Evolutionary conservation across 2,329 filamentous ascomycete genomes (phyloP).

Genomic region (Alternaria sp.): DNA sequence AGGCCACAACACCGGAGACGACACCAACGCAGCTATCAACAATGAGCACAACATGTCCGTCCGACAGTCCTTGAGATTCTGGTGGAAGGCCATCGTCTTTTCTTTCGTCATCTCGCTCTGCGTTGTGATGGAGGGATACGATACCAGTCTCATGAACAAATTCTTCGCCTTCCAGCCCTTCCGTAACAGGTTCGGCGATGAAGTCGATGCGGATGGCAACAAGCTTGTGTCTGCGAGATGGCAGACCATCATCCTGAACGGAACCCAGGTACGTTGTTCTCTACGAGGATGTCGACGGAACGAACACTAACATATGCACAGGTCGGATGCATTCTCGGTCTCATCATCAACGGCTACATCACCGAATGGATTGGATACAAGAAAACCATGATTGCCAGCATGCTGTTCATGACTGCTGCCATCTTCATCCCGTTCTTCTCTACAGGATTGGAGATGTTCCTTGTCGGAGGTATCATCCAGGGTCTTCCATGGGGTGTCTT

Average conservation of each 20-base stretch:
- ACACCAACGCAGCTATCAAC: conserved; percentile 41
- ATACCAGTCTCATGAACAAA: conserved; percentile 78
- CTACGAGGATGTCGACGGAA: background rate
- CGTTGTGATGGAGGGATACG: conserved; percentile 89
- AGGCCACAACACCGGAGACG: conserved; percentile 16
- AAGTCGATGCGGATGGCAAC: conserved; percentile 39
- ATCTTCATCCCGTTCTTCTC: conserved; percentile 40
- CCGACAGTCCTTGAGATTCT: conserved; percentile 74
- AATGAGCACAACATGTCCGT: conserved; percentile 60
- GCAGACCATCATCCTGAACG: conserved; percentile 54
- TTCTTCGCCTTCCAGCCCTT: conserved; percentile 64
- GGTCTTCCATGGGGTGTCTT: conserved; percentile 54
- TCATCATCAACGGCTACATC: conserved; percentile 53
- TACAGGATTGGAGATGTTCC: conserved; percentile 59
- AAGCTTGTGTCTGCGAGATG: conserved; percentile 50
- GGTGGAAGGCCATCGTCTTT: conserved; percentile 84
- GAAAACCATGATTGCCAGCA: conserved; percentile 34
- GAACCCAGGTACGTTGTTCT: conserved; percentile 42
- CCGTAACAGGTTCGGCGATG: conserved; percentile 49
- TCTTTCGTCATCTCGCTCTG: conserved; percentile 82
- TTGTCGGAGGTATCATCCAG: conserved; percentile 62
- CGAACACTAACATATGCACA: conserved; percentile 20
- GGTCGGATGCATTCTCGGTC: conserved; percentile 51
- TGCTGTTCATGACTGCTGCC: conserved; percentile 29
- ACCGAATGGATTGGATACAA: conserved; percentile 51